Evolutionary conservation across 805 yeast genomes (phyloP).

Genomic region (Pichia cephalocereana): DNA sequence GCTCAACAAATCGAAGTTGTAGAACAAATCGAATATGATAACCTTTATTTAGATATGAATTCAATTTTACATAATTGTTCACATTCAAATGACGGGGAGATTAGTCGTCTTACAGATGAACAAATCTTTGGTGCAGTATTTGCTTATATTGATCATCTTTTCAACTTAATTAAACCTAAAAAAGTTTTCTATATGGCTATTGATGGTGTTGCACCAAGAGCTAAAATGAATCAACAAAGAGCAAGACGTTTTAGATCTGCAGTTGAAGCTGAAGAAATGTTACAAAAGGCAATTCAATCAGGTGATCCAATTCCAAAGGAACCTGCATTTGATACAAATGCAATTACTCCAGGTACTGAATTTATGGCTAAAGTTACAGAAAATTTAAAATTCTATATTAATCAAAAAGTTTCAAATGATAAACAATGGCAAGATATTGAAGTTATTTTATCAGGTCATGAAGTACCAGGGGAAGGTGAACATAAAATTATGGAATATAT

Average conservation of each 20-base stretch:
- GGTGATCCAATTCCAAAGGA: conserved; percentile 76
- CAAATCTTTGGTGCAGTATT: conserved; percentile 90
- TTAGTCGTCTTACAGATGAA: conserved; percentile 69
- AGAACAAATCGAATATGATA: conserved; percentile 89
- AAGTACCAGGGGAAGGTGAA: conserved; percentile 98
- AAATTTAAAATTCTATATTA: conserved; percentile 78
- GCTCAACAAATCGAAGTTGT: conserved; percentile 75
- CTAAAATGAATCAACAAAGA: conserved; percentile 97
- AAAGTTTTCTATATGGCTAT: conserved; percentile 90
- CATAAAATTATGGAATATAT: conserved; percentile 94
- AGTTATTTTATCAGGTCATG: conserved; percentile 81
- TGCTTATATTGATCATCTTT: conserved; percentile 88
- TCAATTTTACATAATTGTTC: conserved; percentile 92
- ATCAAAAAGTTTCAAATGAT: conserved; percentile 80
- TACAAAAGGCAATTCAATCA: conserved; percentile 60
- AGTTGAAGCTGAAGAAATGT: conserved; percentile 75
- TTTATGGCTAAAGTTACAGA: conserved; percentile 85
- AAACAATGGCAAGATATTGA: conserved; percentile 75
- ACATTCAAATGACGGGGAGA: conserved; percentile 63
- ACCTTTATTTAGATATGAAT: conserved; percentile 93
- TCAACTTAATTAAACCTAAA: conserved; percentile 78
- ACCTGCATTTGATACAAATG: conserved; percentile 81
- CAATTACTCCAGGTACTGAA: conserved; percentile 95
- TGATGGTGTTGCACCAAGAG: conserved; percentile 98
- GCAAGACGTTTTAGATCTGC: conserved; percentile 94